phyloP scores from a whole-genome alignment of 1,139 yeast species.

The Neolecta irregularis region DNA sequence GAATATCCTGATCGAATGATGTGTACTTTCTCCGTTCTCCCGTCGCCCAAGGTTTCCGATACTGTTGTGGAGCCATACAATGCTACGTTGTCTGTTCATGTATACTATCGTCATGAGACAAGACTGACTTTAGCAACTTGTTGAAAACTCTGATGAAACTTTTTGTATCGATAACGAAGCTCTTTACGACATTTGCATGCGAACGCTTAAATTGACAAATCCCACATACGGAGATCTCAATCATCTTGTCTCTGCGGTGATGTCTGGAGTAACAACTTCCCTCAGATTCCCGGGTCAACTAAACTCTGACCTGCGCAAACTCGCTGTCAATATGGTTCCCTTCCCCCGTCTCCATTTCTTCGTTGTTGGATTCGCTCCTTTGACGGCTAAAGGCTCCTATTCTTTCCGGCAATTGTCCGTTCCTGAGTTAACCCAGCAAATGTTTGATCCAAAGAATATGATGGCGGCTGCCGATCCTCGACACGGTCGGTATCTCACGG shows the following conservation, averaged over 20 bases:
- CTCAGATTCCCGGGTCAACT: conserved; percentile 34
- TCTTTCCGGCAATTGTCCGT: conserved; percentile 30
- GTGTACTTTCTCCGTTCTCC: conserved; percentile 33
- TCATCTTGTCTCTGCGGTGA: conserved; percentile 30
- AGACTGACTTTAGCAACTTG: conserved; percentile 32
- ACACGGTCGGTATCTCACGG: conserved; percentile 31
- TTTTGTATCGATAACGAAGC: conserved; percentile 35
- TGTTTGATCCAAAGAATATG: conserved; percentile 30
- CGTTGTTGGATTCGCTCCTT: conserved; percentile 33
- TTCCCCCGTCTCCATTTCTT: conserved; percentile 34
- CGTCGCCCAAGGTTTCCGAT: conserved; percentile 32
- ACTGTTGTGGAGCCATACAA: conserved; percentile 34
- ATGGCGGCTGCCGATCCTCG: conserved; percentile 34
- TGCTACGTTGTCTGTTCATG: conserved; percentile 28
- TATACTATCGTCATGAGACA: conserved; percentile 22
- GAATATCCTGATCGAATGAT: conserved; percentile 34
- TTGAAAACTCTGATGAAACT: conserved; percentile 32
- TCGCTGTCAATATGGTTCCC: conserved; percentile 34
- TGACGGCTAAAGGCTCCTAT: conserved; percentile 26
- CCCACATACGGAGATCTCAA: conserved; percentile 31
- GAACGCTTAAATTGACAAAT: conserved; percentile 27
- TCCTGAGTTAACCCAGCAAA: conserved; percentile 33
- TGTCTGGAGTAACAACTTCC: conserved; percentile 35
- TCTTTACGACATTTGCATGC: conserved; percentile 30
- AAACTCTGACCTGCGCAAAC: conserved; percentile 32